Evolutionary conservation across 116 monocot species (phyloP), one percentile per base, ranked within the genome.

Genomic region (Cymodocea nodosa): DNA sequence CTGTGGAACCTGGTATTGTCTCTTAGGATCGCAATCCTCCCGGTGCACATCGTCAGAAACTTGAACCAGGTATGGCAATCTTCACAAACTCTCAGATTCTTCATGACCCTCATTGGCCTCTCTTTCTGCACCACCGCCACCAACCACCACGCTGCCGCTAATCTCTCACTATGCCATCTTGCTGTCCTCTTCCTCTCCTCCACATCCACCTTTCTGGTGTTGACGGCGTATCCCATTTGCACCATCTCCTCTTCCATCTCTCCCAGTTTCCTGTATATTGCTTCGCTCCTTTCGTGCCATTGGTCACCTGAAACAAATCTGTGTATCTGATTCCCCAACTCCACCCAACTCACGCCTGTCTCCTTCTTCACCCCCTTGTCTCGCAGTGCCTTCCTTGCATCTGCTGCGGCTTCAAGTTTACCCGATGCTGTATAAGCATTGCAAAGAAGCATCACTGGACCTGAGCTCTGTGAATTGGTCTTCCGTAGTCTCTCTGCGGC

Each of bases 321-420:
- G 64, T 89, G 82, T 10, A 82, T 70, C 56, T 60, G 57, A 4
- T 73, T 77, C 7, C 73, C 80, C 4, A 69, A 54, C 68, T 89
- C 85, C 14, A 89, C 61, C 89, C 89, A 89, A 68, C 89, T 84
- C 64, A 84, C 69, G 14, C 89, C 82, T 0, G 77, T 80, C 62
- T 89, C 89, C 63, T 89, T 89, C 48, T 66, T 73, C 56, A 89
- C 68, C 13, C 89, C 89, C 3, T 57, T 60, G 55, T 85, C 85
- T 35, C 80, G 67, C 80, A 85, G 85, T 1, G 70, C 75, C 56
- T 85, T 85, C 56, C 89, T 72, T 18, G 74, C 66, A 14, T 56
- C 44, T 2, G 85, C 82, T 0, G 82, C 89, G 8, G 76, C 77
- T 4, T 51, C 66, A 5, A 75, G 77, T 49, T 73, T 53, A 12